phyloP scores from a whole-genome alignment of 2,329 filamentous ascomycete genomes.

The Neocucurbitaria cava region DNA sequence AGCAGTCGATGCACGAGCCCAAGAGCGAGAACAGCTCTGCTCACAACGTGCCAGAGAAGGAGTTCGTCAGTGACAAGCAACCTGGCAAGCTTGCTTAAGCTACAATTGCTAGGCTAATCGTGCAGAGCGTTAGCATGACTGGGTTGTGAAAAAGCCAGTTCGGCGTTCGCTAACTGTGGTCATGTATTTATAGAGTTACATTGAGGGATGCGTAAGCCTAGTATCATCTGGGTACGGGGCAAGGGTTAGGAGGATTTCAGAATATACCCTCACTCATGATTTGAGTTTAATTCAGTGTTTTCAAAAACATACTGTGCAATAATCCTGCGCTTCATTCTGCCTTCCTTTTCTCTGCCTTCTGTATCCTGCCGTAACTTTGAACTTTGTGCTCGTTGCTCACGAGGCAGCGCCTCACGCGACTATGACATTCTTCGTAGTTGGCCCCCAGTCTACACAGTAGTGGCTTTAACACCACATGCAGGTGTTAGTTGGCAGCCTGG shows the following conservation, averaged over 20 bases:
- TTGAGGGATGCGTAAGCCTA: not conserved
- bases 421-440: not conserved
- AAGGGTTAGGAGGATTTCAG: not conserved
- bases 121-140: not conserved
- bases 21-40: slow-evolving; percentile 36
- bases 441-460: no score
- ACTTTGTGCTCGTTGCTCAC: not conserved
- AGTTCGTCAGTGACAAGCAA: slow-evolving; percentile 32
- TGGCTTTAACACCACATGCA: no score
- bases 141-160: slow-evolving; percentile 7
- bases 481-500: no score
- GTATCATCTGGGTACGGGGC: not conserved
- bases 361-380: not conserved
- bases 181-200: not conserved
- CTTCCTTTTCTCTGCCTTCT: not conserved
- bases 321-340: not conserved
- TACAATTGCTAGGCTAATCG: not conserved
- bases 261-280: not conserved
- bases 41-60: slow-evolving; percentile 28
- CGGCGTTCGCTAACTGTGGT: slow-evolving; percentile 1
- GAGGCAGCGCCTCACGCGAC: not conserved
- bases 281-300: not conserved
- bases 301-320: not conserved
- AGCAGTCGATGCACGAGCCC: slow-evolving; percentile 17
- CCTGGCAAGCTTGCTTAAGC: slow-evolving; percentile 25